These are phyloP conservation scores for Phaeolepiota aurea DNA, from an alignment of 768 basidiomycete species.

Conservation along the genomic window DNA sequence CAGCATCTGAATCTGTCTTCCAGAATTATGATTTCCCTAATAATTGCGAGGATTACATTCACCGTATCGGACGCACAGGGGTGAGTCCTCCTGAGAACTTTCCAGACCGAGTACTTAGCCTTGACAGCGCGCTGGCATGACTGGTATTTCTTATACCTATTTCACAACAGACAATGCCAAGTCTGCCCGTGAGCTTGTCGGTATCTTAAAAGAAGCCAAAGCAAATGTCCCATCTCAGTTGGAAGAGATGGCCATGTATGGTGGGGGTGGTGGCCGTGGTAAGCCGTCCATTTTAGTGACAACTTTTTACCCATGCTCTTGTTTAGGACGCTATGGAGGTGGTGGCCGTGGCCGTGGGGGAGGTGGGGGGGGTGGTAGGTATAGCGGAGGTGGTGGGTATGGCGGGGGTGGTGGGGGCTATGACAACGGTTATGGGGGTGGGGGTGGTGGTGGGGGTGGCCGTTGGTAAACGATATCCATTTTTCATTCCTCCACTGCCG, in stretches of 20 bases:
- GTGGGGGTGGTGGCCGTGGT: conserved; percentile 73
- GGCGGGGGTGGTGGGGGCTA: conserved; percentile 22
- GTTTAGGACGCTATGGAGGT: conserved; percentile 54
- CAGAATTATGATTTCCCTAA: conserved; percentile 98
- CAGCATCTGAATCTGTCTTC: conserved; percentile 5
- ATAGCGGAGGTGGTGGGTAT: conserved; percentile 28
- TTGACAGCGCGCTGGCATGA: conserved; percentile 87
- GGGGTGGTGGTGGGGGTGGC: conserved; percentile 26
- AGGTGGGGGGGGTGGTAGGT: conserved; percentile 34
- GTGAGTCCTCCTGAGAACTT: too few relatives aligned
- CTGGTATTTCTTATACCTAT: conserved; percentile 90
- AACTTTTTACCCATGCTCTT: too few relatives aligned
- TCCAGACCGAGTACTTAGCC: too few relatives aligned
- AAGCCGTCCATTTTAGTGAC: conserved; percentile 34
- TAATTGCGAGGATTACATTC: conserved; percentile 97
- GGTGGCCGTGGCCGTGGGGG: conserved; percentile 26
- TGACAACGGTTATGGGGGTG: conserved; percentile 31
- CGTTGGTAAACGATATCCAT: conserved; percentile 18
- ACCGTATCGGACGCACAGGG: conserved; percentile 97
- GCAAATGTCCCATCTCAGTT: conserved; percentile 80
- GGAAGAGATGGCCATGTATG: conserved; percentile 87
- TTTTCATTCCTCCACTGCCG: background rate
- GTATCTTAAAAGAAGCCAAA: conserved; percentile 83
- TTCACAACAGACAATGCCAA: conserved; percentile 96
- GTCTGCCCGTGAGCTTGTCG: conserved; percentile 84